Evolutionary conservation across 129 eudicot species (phyloP).

Genomic region (Oenanthe sinensis): DNA sequence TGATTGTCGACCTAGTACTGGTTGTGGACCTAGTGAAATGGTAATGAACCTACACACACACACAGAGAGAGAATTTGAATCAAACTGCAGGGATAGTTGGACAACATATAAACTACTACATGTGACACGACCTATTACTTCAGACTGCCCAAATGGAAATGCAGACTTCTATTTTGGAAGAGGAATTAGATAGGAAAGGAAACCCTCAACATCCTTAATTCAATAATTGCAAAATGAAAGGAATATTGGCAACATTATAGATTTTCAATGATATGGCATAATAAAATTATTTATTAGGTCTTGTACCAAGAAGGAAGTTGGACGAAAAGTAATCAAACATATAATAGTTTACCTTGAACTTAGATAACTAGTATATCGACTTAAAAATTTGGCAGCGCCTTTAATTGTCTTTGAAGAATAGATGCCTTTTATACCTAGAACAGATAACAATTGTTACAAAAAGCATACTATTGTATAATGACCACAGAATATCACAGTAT

Average conservation of each 20-base stretch:
- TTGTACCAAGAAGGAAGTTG: not conserved
- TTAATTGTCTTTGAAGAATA: slow-evolving; percentile 74
- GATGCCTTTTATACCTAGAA: slow-evolving; percentile 66
- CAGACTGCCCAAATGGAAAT: not conserved
- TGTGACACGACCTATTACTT: not conserved
- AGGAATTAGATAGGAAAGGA: not conserved
- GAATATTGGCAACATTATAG: not conserved
- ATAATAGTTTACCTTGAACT: slow-evolving; percentile 40
- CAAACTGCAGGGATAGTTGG: not conserved
- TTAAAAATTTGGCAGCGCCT: slow-evolving; percentile 56
- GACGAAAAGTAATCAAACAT: slow-evolving; percentile 4
- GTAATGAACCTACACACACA: not conserved
- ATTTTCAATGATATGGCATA: not conserved
- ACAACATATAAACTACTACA: not conserved
- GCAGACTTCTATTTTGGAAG: not conserved
- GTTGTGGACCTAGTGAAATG: not conserved
- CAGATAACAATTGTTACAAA: slow-evolving; percentile 11
- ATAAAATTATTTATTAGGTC: not conserved
- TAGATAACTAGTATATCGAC: slow-evolving; percentile 47
- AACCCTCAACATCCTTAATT: not conserved
- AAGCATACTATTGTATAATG: not conserved
- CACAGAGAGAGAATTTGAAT: not conserved
- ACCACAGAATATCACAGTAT: not conserved
- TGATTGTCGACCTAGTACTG: not conserved
- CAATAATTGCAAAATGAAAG: not conserved